Evolutionary conservation across 345 rosid species (phyloP), one percentile per base, ranked within the genome.

Genomic region (Anacardium occidentale): DNA sequence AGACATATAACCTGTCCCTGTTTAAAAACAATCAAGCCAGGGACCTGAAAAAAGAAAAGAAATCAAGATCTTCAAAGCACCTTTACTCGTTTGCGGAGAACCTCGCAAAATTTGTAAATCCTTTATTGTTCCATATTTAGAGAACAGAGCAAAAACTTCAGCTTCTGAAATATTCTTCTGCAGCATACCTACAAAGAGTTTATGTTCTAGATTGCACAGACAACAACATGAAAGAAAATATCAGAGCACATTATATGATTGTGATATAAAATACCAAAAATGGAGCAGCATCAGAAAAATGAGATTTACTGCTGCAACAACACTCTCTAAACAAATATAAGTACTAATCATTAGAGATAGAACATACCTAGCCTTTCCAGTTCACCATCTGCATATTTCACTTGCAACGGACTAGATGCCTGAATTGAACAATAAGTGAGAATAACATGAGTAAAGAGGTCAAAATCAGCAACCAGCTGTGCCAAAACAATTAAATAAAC

Each of bases 401-500:
- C 99, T 90, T 96, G 99, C 89, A 93, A 86, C 3, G 97, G 92
- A 83, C 98, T 96, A 50, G 97, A 90, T 64, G 98, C 98, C 99
- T 96, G 87, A 68, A 68, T 64, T 69, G 67, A 66, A 79, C 56
- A 71, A 40, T 68, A 40, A 79, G 59, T 22, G 68, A 61, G 54
- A 40, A 57, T 15, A 45, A 73, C 50, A 64, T 37, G 14, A 34
- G 65, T 44, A 13, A 3, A 3, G 1, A 29, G 50, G 64, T 7
- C 32, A 20, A 47, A 62, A 8, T 63, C 48, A 29, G 32, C 1
- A 29, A 29, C 3, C 32, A 68, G 42, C 24, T 11, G 61, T 14
- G 21, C 24, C 37, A 54, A 34, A 22, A 51, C 25, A 45, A 7
- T 50, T 52, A 51, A 42, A 11, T 66, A 20, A 70, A 8, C 54